Percentiles rank a stretch among this genome's conserved stretches.
Conservation (phyloP, 2,329 filamentous ascomycete species). For the Beauveria bassiana region DNA sequence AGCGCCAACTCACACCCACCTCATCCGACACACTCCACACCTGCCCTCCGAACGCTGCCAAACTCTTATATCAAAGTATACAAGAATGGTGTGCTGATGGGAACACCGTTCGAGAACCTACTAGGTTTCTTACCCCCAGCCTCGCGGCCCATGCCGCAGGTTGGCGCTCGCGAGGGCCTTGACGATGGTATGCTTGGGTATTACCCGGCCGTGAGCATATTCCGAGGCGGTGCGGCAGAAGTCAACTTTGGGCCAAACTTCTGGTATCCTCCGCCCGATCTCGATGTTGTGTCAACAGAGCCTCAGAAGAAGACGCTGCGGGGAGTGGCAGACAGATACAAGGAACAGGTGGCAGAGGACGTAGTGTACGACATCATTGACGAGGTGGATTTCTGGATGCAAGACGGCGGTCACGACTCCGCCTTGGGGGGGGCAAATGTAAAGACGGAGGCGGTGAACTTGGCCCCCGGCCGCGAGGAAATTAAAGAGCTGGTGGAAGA, state of each 20-base stretch:
- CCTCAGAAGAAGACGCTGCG: constrained; percentile 33
- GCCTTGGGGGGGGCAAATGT: constrained; percentile 37
- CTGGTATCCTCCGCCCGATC: constrained; percentile 71
- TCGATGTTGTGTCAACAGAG: constrained; percentile 30
- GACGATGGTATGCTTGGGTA: constrained; percentile 96
- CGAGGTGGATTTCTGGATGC: constrained; percentile 83
- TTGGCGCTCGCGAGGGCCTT: constrained; percentile 74
- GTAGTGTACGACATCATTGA: constrained; percentile 89
- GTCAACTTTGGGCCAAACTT: constrained; percentile 93
- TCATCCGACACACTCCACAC: constrained; percentile 62
- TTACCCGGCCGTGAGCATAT: constrained; percentile 87
- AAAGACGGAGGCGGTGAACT: constrained; percentile 35
- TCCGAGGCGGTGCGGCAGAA: constrained; percentile 83
- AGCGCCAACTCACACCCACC: constrained; percentile 50
- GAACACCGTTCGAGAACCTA: constrained; percentile 80
- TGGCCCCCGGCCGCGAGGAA: constrained; percentile 43
- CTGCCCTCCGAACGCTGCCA: constrained; percentile 78
- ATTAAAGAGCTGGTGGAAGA: constrained; percentile 61
- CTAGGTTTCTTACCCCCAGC: constrained; percentile 88
- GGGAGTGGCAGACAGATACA: constrained; percentile 70
- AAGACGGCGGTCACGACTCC: constrained; percentile 51
- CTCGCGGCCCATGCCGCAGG: constrained; percentile 62
- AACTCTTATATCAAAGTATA: constrained; percentile 81
- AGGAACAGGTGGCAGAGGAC: constrained; percentile 92
- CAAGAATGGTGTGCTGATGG: constrained; percentile 83